These are phyloP conservation scores for Cutaneotrichosporon sp. DNA, from an alignment of 1,284 basidiomycete species.

Conservation along the genomic window DNA sequence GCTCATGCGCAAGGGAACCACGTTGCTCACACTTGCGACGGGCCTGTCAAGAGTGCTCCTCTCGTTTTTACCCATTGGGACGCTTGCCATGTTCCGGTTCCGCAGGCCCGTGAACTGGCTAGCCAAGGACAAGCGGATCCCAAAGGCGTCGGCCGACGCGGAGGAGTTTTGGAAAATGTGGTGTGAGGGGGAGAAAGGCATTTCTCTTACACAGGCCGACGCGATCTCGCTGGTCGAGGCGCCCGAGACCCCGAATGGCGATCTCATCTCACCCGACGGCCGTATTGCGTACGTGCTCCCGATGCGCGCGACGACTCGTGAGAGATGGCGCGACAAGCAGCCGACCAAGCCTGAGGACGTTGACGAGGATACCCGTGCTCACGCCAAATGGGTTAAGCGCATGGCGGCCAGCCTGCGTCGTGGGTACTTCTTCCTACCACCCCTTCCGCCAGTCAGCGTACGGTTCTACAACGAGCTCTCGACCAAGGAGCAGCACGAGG, in stretches of 20 bases:
- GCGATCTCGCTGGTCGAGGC: slow-evolving; percentile 21
- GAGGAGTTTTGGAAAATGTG: slow-evolving; percentile 48
- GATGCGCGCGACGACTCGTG: background rate
- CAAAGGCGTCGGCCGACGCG: slow-evolving; percentile 34
- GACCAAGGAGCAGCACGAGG: slow-evolving; percentile 55
- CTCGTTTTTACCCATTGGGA: slow-evolving; percentile 50
- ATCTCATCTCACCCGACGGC: slow-evolving; percentile 31
- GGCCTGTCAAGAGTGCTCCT: slow-evolving; percentile 47
- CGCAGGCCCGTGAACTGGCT: slow-evolving; percentile 33
- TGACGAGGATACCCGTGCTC: slow-evolving; percentile 6
- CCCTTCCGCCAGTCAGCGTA: slow-evolving; percentile 36
- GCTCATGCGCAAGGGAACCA: slow-evolving; percentile 54
- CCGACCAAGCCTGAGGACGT: slow-evolving; percentile 15
- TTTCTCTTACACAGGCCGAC: slow-evolving; percentile 30
- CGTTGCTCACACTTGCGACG: slow-evolving; percentile 44
- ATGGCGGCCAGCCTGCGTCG: slow-evolving; percentile 15
- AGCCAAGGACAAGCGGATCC: slow-evolving; percentile 28
- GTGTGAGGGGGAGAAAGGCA: slow-evolving; percentile 43
- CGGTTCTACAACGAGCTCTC: slow-evolving; percentile 37
- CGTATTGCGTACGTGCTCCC: slow-evolving; percentile 36
- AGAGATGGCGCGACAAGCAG: slow-evolving; percentile 9
- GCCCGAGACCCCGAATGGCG: slow-evolving; percentile 24
- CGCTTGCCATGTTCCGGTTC: slow-evolving; percentile 37
- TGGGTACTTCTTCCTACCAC: slow-evolving; percentile 36
- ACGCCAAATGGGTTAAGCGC: slow-evolving; percentile 12